A percentile compares a stretch with the other conserved stretches of the same genome.
Evolutionary conservation across 2,329 filamentous ascomycete species (phyloP).

Genomic region (Moelleriella libera): DNA sequence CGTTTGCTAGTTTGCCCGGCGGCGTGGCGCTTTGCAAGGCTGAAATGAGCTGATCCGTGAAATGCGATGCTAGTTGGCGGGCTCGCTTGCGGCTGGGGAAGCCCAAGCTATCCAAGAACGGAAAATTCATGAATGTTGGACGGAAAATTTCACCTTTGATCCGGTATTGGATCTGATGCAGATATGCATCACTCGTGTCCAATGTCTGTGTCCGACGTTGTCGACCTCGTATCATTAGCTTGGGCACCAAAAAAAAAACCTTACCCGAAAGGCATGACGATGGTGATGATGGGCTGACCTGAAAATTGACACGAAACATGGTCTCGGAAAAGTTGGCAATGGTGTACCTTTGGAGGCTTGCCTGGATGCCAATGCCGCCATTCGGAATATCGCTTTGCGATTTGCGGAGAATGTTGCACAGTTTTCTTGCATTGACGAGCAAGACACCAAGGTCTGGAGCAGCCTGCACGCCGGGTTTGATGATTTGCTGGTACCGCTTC

Average conservation of each 20-base stretch:
- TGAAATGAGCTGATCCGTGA: conserved; percentile 10
- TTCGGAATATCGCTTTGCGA: conserved; percentile 9
- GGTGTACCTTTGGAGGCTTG: conserved; percentile 19
- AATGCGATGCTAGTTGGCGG: conserved; percentile 11
- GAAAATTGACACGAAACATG: conserved; percentile 12
- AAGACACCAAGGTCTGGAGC: conserved; percentile 10
- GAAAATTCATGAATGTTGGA: conserved; percentile 19
- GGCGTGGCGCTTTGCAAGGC: conserved; percentile 4
- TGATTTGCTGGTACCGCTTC: conserved; percentile 18
- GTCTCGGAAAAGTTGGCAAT: conserved; percentile 20
- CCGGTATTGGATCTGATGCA: conserved; percentile 11
- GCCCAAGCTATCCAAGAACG: conserved; percentile 13
- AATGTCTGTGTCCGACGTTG: conserved; percentile 8
- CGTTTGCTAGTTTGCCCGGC: not conserved
- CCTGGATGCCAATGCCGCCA: conserved; percentile 14
- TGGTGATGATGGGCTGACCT: conserved; percentile 3
- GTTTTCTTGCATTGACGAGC: conserved; percentile 9
- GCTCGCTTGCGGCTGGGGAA: conserved; percentile 14
- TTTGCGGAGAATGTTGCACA: conserved; percentile 15
- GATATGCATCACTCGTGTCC: conserved; percentile 7
- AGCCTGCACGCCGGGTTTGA: conserved; percentile 20
- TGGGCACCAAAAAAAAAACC: too few species aligned
- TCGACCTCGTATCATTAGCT: too few species aligned
- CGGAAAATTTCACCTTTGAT: conserved; percentile 19
- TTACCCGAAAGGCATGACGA: not conserved